A percentile compares a stretch with the other conserved stretches of the same genome.
Conservation (phyloP, 2,329 filamentous ascomycete species). For the Alternaria sp. region DNA sequence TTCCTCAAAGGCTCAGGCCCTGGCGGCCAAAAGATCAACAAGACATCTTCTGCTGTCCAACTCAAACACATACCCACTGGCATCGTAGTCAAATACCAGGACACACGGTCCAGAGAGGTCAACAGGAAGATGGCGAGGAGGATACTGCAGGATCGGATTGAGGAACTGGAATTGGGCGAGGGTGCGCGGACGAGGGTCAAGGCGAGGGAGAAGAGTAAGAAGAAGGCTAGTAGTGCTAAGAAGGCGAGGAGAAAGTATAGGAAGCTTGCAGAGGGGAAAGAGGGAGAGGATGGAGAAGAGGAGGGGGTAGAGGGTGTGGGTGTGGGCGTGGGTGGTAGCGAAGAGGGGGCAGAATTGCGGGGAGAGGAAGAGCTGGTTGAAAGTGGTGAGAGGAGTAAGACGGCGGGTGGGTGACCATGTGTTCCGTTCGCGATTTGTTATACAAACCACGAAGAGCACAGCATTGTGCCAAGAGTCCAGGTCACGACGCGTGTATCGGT, state of each 20-base stretch:
- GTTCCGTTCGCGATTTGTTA: neutral
- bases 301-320: conserved; percentile 50
- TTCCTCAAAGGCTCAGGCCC: conserved; percentile 94
- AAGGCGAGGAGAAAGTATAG: conserved; percentile 83
- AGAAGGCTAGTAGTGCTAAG: conserved; percentile 77
- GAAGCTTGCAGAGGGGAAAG: conserved; percentile 55
- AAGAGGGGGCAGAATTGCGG: conserved; percentile 19
- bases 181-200: conserved; percentile 73
- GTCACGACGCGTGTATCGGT: no score
- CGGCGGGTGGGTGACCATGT: conserved; percentile 1
- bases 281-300: conserved; percentile 49
- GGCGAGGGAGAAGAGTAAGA: conserved; percentile 69
- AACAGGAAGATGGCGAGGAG: conserved; percentile 87
- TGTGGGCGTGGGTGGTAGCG: conserved; percentile 15
- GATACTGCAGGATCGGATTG: conserved; percentile 79
- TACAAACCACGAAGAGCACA: neutral
- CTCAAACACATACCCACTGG: conserved; percentile 90
- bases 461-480: neutral
- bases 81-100: conserved; percentile 93
- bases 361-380: neutral
- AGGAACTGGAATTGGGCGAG: conserved; percentile 76
- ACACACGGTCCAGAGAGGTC: conserved; percentile 83
- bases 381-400: conserved; percentile 1
- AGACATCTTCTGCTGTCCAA: conserved; percentile 95
- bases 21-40: conserved; percentile 98